A percentile compares a stretch with the other conserved stretches of the same genome.
Conservation (phyloP, 495 filamentous ascomycete species). For the Ascodesmis nigricans region DNA sequence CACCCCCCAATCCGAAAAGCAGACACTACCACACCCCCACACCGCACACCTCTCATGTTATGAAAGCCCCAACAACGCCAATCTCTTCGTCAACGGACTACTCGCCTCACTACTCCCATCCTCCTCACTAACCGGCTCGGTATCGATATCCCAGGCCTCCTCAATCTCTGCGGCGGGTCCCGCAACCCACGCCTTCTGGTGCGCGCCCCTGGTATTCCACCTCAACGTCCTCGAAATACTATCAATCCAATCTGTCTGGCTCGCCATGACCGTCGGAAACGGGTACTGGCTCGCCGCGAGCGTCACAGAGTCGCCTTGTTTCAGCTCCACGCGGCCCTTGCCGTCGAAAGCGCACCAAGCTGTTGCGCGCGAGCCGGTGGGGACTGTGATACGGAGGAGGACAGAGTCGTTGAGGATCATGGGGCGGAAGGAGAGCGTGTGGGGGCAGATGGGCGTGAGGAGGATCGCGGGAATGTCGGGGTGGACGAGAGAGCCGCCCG, state of each 20-base stretch:
- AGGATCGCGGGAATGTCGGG: conserved; percentile 43
- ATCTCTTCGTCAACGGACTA: no score
- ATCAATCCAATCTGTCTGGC: conserved; percentile 78
- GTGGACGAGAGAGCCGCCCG: conserved; percentile 85
- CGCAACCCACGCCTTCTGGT: no score
- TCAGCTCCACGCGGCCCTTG: conserved; percentile 78
- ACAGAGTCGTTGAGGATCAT: conserved; percentile 97
- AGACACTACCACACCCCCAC: no score
- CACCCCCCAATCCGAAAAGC: no score
- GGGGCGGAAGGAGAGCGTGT: conserved; percentile 86
- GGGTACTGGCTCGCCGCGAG: conserved; percentile 87
- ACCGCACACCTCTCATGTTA: no score
- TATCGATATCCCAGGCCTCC: no score
- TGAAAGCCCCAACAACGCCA: no score
- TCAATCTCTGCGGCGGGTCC: no score
- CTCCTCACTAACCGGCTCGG: no score
- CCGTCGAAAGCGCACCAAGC: conserved; percentile 94
- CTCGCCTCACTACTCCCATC: no score
- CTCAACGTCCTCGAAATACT: conserved; percentile 71
- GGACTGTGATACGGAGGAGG: conserved; percentile 69
- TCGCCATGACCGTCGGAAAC: conserved; percentile 75
- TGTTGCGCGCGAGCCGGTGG: conserved; percentile 60
- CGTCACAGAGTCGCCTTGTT: conserved; percentile 79
- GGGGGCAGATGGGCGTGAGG: conserved; percentile 87
- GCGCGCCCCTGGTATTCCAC: conserved; percentile 76